Conservation (phyloP, 23 red algal genomes). For the Gracilaria domingensis region DNA sequence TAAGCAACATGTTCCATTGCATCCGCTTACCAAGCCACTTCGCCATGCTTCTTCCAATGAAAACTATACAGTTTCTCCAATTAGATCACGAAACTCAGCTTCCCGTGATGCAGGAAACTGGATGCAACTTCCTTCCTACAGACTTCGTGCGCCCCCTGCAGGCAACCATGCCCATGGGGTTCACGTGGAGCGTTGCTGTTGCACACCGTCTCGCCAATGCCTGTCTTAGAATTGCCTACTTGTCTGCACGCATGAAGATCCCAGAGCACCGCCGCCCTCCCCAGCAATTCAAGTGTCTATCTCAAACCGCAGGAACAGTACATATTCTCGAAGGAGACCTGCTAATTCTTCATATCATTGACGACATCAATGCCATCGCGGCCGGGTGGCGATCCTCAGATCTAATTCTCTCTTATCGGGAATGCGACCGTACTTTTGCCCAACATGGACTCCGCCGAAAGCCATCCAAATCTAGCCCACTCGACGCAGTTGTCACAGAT, state of each 20-base stretch:
- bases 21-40: too few relatives aligned
- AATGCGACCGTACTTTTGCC: not conserved
- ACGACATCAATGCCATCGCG: not conserved
- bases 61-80: too few relatives aligned
- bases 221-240: not conserved
- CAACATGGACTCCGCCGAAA: not conserved
- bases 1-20: too few relatives aligned
- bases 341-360: not conserved
- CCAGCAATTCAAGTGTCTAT: not conserved
- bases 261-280: not conserved
- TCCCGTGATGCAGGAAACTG: too few relatives aligned
- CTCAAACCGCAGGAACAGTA: not conserved
- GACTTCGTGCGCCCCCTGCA: not conserved
- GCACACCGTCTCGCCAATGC: not conserved
- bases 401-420: not conserved
- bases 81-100: too few relatives aligned
- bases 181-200: not conserved
- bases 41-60: too few relatives aligned
- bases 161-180: constrained; percentile 20
- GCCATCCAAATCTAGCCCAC: not conserved
- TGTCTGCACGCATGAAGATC: not conserved
- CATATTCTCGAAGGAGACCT: not conserved
- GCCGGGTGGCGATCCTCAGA: not conserved
- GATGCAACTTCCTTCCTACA: too few relatives aligned
- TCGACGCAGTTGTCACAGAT: not conserved